Evolutionary conservation across 2,329 filamentous ascomycete genomes (phyloP).

Genomic region (Aspergillus glaucus): DNA sequence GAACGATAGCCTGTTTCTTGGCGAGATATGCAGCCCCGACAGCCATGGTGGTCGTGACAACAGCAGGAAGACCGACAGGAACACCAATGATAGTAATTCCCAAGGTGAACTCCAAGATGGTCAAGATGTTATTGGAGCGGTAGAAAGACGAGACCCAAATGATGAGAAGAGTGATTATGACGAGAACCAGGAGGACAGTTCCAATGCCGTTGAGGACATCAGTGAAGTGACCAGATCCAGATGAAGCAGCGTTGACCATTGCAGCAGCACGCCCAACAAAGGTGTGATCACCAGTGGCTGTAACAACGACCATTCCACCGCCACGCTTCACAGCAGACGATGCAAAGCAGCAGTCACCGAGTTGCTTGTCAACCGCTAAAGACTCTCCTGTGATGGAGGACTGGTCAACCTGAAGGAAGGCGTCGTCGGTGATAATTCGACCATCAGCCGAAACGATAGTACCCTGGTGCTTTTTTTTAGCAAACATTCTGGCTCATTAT

Average conservation of each 20-base stretch:
- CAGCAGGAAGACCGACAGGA: constrained; percentile 84
- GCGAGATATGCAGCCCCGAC: constrained; percentile 87
- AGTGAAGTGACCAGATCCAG: constrained; percentile 78
- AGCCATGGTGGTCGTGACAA: constrained; percentile 92
- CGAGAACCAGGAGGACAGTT: constrained; percentile 70
- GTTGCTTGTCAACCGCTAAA: constrained; percentile 82
- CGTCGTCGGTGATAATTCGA: constrained; percentile 73
- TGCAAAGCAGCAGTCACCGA: constrained; percentile 72
- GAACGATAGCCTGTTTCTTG: constrained; percentile 88
- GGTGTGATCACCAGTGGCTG: constrained; percentile 79
- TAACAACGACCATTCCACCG: constrained; percentile 75
- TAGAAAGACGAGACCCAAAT: constrained; percentile 88
- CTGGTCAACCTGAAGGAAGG: constrained; percentile 85
- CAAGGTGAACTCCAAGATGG: constrained; percentile 76
- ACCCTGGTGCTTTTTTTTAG: constrained; percentile 43
- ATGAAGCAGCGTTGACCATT: constrained; percentile 69
- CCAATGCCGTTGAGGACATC: constrained; percentile 85
- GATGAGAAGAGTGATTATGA: constrained; percentile 71
- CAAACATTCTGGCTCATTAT: background rate
- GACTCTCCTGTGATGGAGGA: constrained; percentile 89
- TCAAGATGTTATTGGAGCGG: constrained; percentile 72
- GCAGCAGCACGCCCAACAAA: constrained; percentile 86
- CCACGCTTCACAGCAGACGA: constrained; percentile 89
- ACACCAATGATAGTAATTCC: constrained; percentile 90
- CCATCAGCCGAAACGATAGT: constrained; percentile 88